Percentiles rank a stretch among this genome's conserved stretches.
Conservation (phyloP, 306 rosid species). For the Astragalus membranaceus region DNA sequence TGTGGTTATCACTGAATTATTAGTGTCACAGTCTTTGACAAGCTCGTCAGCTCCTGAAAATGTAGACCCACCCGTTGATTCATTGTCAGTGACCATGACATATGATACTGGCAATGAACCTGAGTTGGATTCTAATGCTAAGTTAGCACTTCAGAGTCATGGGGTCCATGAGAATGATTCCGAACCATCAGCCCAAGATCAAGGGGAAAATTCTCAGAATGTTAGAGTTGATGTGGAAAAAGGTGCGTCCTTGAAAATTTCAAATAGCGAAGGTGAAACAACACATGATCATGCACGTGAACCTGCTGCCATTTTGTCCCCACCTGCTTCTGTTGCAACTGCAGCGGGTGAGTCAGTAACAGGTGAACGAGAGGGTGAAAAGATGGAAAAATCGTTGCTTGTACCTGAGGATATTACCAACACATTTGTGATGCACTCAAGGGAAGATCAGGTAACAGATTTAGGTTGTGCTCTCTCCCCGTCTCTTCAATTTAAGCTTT, state of each 20-base stretch:
- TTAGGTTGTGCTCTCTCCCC: constrained; percentile 84
- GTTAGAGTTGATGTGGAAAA: constrained; percentile 24
- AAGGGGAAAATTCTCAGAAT: constrained; percentile 22
- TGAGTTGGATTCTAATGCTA: constrained; percentile 26
- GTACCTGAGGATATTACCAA: constrained; percentile 27
- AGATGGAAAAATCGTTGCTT: constrained; percentile 16
- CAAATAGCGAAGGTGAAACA: constrained; percentile 34
- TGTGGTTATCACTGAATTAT: constrained; percentile 21
- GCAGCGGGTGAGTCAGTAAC: constrained; percentile 14
- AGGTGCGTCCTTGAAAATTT: constrained; percentile 20
- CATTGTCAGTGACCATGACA: constrained; percentile 12
- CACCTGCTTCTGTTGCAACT: constrained; percentile 27
- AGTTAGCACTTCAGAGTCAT: constrained; percentile 26
- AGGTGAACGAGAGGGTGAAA: constrained; percentile 26
- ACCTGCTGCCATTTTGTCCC: constrained; percentile 19
- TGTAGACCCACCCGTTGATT: constrained; percentile 27
- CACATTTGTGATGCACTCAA: constrained; percentile 37
- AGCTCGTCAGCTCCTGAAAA: constrained; percentile 28
- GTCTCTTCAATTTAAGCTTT: constrained; percentile 18
- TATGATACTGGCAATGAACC: constrained; percentile 19
- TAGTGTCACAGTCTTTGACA: constrained; percentile 35
- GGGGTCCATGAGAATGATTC: constrained; percentile 30
- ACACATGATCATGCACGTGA: constrained; percentile 20
- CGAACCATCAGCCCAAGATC: constrained; percentile 25
- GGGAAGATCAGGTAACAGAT: constrained; percentile 88